Conservation (phyloP, 129 eudicot species). For the Centella asiatica region DNA sequence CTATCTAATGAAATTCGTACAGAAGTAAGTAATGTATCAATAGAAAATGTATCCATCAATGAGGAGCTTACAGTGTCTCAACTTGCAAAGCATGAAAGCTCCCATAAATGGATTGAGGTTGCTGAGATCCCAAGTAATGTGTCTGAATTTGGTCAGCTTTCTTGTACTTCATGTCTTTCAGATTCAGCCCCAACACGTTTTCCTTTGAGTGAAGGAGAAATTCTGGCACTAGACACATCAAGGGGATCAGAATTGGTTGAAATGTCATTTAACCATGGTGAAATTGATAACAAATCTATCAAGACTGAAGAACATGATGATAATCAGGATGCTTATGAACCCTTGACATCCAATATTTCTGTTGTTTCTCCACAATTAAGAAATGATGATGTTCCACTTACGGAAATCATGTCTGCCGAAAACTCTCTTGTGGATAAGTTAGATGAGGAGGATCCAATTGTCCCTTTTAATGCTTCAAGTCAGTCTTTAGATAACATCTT, state of each 20-base stretch:
- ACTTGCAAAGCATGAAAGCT: slow-evolving; percentile 18
- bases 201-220: slow-evolving; percentile 23
- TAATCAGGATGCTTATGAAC: slow-evolving; percentile 14
- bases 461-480: slow-evolving; percentile 13
- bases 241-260: slow-evolving; percentile 26
- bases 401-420: slow-evolving; percentile 13
- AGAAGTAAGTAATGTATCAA: slow-evolving; percentile 23
- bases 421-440: slow-evolving; percentile 21
- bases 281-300: slow-evolving; percentile 4
- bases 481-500: slow-evolving; percentile 12
- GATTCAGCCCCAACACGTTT: slow-evolving; percentile 13
- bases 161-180: slow-evolving; percentile 4
- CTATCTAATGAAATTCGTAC: slow-evolving; percentile 27
- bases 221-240: slow-evolving; percentile 23
- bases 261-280: slow-evolving; percentile 12
- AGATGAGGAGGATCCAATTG: slow-evolving; percentile 22
- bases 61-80: slow-evolving; percentile 23
- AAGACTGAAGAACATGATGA: slow-evolving; percentile 18
- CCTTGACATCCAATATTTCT: slow-evolving; percentile 18
- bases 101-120: slow-evolving; percentile 15
- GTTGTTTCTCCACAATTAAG: slow-evolving; percentile 14
- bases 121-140: slow-evolving; percentile 15
- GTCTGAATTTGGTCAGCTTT: slow-evolving; percentile 16
- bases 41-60: slow-evolving; percentile 15
- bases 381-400: slow-evolving; percentile 26